Conservation (phyloP, 768 basidiomycete genomes). For the Mycena leptocephala region DNA sequence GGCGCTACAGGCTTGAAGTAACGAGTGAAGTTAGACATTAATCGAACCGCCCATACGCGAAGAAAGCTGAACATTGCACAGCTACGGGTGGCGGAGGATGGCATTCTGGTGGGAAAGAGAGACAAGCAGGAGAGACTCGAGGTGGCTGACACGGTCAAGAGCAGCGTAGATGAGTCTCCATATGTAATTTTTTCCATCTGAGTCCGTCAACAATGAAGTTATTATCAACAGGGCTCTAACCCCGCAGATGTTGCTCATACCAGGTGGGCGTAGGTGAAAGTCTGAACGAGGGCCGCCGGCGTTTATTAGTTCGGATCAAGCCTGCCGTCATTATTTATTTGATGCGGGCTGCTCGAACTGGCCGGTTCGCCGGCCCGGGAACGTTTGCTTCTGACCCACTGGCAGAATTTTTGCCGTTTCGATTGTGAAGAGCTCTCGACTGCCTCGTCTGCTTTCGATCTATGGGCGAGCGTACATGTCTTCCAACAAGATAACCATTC, state of each 20-base stretch:
- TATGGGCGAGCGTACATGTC: constrained; percentile 13
- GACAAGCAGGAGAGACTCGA: not conserved
- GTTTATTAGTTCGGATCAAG: too few relatives aligned
- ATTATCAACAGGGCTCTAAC: too few relatives aligned
- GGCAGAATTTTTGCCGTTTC: not conserved
- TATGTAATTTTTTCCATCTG: too few relatives aligned
- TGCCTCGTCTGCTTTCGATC: not conserved
- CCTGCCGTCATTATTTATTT: too few relatives aligned
- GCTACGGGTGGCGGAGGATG: constrained; percentile 7
- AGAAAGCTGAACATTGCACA: constrained; percentile 15
- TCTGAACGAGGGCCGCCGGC: too few relatives aligned
- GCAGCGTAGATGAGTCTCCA: not conserved
- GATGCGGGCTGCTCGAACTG: too few relatives aligned
- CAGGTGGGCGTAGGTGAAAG: too few relatives aligned
- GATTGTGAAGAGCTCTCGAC: not conserved
- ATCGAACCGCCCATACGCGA: not conserved
- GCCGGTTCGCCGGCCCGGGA: too few relatives aligned
- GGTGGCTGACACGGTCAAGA: not conserved
- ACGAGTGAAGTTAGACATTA: constrained; percentile 5
- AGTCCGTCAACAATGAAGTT: too few relatives aligned
- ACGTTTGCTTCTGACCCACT: too few relatives aligned
- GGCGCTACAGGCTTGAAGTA: constrained; percentile 2
- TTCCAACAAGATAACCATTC: constrained; percentile 45
- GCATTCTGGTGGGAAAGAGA: constrained; percentile 11
- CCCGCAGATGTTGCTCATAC: too few relatives aligned